Evolutionary conservation across 176 grass and related monocot species (phyloP).

Genomic region (maize (Zea mays)): Zm-B73-REFERENCE-NAM-5.0 NC_050100.1:2718001-2718500

Average conservation of each 20-base stretch:
- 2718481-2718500: too few relatives aligned
- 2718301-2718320: conserved; percentile 43
- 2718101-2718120: neutral
- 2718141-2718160: too few relatives aligned
- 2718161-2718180: neutral
- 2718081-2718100: too few relatives aligned
- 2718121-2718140: neutral
- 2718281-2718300: conserved; percentile 70
- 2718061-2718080: conserved; percentile 78
- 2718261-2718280: conserved; percentile 84
- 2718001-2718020: conserved; percentile 59
- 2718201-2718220: conserved; percentile 23
- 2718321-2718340: neutral
- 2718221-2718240: conserved; percentile 44
- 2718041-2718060: conserved; percentile 73
- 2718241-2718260: conserved; percentile 82
- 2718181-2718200: neutral
- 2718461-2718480: too few relatives aligned
- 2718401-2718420: too few relatives aligned
- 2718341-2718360: neutral
- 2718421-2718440: too few relatives aligned
- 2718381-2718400: too few relatives aligned
- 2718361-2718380: neutral
- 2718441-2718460: too few relatives aligned
- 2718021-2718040: conserved; percentile 69